Evolutionary conservation across 441 rosid genomes (phyloP), one percentile per base, ranked within the genome.

Genomic region (Euphorbia schlechtendalii): DNA sequence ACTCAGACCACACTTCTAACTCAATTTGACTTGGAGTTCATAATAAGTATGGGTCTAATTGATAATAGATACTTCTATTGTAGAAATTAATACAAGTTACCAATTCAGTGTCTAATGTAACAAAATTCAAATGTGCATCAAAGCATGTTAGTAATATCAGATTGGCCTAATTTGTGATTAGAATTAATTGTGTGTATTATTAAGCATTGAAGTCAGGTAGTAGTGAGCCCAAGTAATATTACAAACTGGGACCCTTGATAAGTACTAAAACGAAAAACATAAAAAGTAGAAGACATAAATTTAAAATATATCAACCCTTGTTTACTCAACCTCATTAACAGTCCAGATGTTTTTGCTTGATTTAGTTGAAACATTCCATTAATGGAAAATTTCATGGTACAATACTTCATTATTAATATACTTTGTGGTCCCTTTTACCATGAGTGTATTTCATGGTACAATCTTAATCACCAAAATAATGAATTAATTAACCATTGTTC

Each of bases 281-380:
- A 40, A 14, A 22, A 64, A 64, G 22, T 6, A 34, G 58, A 64
- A n/a, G 52, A 55, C 61, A 41, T 36, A 55, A 12, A 27, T 40
- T 21, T 36, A 45, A 64, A 64, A 46, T 5, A 53, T 54, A 53
- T 40, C 20, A 65, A 54, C 24, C 40, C 49, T 12, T 65, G 68
- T 64, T 64, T 64, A 64, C 52, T 64, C 61, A 53, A 65, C 28
- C 54, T 65, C 61, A 65, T 65, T 65, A 66, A 66, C 2, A n/a
- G 41, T 66, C 56, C 62, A 66, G 69, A 56, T 56, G 52, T 56
- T 56, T 25, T 65, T 66, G 55, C 68, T 62, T 56, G 27, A 56
- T 66, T 66, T 40, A 14, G 69, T 56, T 56, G 45, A 66, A 66
- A 28, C 69, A 56, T 1, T 65, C 52, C 40, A 36, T 36, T 36